Evolutionary conservation across 345 rosid genomes (phyloP), one percentile per base, ranked within the genome.

Genomic region (Gossypium longicalyx): DNA sequence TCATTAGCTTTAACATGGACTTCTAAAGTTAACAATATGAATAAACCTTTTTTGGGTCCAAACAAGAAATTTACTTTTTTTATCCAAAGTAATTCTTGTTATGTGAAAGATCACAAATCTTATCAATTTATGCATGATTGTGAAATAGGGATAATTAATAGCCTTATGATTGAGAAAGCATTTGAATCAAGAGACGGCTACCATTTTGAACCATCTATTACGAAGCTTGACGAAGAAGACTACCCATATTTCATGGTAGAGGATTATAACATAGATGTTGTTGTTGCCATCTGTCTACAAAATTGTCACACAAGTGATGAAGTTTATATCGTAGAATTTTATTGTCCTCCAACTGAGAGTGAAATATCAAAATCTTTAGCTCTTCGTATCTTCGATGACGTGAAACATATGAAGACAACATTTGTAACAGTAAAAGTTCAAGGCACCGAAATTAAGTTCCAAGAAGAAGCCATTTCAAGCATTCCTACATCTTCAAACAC

Each of bases 231-330:
- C 8, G 0, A 1, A 34, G 1, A 34, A 4, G 0, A 4, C 1
- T 0, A 0, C 6, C 6, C 7, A 4, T 34, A 4, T 34, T 0
- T 0, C 38, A 0, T 4, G 0, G 1, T 0, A 4, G 0, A 4
- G 6, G 0, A 0, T 34, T 4, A 0, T 34, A 34, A 34, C 6
- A 4, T 4, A 34, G 1, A 61, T 27, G 66, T 4, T 27, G 19
- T 1, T 13, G 4, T 27, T 16, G 43, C 65, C 7, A 29, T 61
- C 0, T 27, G 65, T 61, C 19, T 61, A 27, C 43, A 27, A 1
- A 61, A 61, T 11, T 1, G 34, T 3, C 4, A 0, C 34, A 29
- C 4, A 29, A 29, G 34, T 29, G 0, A 3, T 29, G 34, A 29
- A 2, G 43, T 44, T 66, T 66, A 66, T 66, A 10, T 66, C 2